phyloP scores from a whole-genome alignment of 208 protist species.

The Acanthamoeba royreba region DNA sequence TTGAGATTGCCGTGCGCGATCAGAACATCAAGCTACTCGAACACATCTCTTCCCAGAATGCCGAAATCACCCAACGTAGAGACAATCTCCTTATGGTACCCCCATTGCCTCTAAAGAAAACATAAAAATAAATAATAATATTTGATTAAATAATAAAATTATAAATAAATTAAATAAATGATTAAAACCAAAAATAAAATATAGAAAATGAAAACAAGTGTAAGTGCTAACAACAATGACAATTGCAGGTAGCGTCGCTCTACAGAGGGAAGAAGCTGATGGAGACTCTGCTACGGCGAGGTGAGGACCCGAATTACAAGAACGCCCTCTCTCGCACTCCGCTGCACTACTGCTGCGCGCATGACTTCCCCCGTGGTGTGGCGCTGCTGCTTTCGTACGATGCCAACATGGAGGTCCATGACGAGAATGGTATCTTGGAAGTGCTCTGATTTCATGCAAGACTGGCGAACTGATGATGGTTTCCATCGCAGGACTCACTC shows the following conservation, averaged over 20 bases:
- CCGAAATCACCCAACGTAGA: background rate
- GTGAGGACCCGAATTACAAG: constrained; percentile 37
- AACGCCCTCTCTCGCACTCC: background rate
- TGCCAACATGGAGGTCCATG: background rate
- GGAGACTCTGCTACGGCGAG: background rate
- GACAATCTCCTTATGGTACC: constrained; percentile 32
- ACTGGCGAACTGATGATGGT: background rate
- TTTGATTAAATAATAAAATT: no score
- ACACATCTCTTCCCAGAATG: background rate
- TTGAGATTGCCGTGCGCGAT: constrained; percentile 29
- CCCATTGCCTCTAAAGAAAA: no score
- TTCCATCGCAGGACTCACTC: background rate
- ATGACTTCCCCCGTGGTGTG: constrained; percentile 22
- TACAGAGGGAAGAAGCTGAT: constrained; percentile 36
- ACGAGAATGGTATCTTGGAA: background rate
- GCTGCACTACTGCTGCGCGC: constrained; percentile 35
- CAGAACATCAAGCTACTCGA: constrained; percentile 38
- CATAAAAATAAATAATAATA: no score
- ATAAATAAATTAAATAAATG: no score
- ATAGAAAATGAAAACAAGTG: no score
- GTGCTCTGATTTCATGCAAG: background rate
- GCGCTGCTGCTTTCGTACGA: background rate
- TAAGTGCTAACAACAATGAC: background rate
- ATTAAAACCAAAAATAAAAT: no score
- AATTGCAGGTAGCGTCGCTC: background rate